Evolutionary conservation across 2,329 filamentous ascomycete genomes (phyloP), one percentile per base, ranked within the genome.

Genomic region (Ophioceras dolichostomum): DNA sequence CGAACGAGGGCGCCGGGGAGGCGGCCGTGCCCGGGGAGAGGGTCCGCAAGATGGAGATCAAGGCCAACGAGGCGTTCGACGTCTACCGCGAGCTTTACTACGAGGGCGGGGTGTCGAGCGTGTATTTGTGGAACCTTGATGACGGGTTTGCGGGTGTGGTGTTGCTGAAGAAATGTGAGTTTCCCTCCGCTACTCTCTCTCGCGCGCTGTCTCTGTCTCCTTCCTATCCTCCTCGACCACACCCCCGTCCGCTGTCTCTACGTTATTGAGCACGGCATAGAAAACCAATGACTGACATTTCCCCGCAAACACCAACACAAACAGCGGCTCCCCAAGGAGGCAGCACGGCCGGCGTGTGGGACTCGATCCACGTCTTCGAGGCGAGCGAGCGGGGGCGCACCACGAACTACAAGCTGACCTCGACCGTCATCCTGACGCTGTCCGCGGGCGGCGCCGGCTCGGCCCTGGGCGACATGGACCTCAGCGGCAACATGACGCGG

Each of bases 291-390:
- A n/a, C n/a, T n/a, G n/a, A n/a, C n/a, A n/a, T n/a, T n/a, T n/a
- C n/a, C n/a, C n/a, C n/a, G n/a, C n/a, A n/a, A n/a, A n/a, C n/a
- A n/a, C n/a, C n/a, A n/a, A n/a, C n/a, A 7, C 22, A 12, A 26
- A 41, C 43, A 88, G 81, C 73, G 53, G 81, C 74, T 48, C 76
- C 68, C 39, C 79, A 48, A 27, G 46, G 70, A 43, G 72, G 66
- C 55, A 73, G 71, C 48, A 79, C 74, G 52, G 74, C 83, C 39
- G 88, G 87, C 41, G 80, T 86, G 39, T 98, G 91, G 91, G 91
- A 98, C 64, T 94, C 85, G 47, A 96, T 98, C 56, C 91, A 98
- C 65, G 91, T 98, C 47, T 94, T 98, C 58, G 91, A 98, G 60
- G 87, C 89, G 41, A 86, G 86, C 51, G 91, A 98, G 58, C 82